Conservation (phyloP, 1,284 basidiomycete genomes). For the Naganishia albida region DNA sequence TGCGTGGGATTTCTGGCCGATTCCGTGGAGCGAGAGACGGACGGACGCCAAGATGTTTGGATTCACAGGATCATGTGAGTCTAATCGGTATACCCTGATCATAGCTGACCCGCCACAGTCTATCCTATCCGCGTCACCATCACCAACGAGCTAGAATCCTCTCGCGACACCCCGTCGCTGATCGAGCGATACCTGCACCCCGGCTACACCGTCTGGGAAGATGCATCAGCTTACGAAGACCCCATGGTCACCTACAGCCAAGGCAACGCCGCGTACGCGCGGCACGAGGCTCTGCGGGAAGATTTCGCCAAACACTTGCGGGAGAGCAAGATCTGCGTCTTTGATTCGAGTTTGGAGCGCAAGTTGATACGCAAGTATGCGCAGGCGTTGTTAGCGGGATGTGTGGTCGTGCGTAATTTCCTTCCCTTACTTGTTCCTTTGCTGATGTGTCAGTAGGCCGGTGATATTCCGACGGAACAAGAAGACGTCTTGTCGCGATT, state of each 20-base stretch:
- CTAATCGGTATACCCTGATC: too few relatives aligned
- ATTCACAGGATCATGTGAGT: slow-evolving; percentile 48
- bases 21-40: slow-evolving; percentile 44
- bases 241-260: slow-evolving; percentile 49
- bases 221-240: slow-evolving; percentile 38
- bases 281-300: slow-evolving; percentile 43
- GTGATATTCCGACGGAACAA: slow-evolving; percentile 52
- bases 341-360: slow-evolving; percentile 52
- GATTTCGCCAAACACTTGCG: slow-evolving; percentile 52
- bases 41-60: slow-evolving; percentile 50
- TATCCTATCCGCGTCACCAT: slow-evolving; percentile 53
- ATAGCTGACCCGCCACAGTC: slow-evolving; percentile 36
- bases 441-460: slow-evolving; percentile 34
- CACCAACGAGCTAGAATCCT: slow-evolving; percentile 34
- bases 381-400: slow-evolving; percentile 51
- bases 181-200: slow-evolving; percentile 48
- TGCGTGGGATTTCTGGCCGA: slow-evolving; percentile 54
- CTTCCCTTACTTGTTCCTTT: too few relatives aligned
- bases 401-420: slow-evolving; percentile 40
- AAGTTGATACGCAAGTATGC: slow-evolving; percentile 55
- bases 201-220: slow-evolving; percentile 45
- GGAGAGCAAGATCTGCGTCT: slow-evolving; percentile 51
- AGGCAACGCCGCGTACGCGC: slow-evolving; percentile 43
- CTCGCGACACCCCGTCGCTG: slow-evolving; percentile 30
- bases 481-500: slow-evolving; percentile 46